phyloP scores from a whole-genome alignment of 2,329 filamentous ascomycete species.

The Penicillium sp. region DNA sequence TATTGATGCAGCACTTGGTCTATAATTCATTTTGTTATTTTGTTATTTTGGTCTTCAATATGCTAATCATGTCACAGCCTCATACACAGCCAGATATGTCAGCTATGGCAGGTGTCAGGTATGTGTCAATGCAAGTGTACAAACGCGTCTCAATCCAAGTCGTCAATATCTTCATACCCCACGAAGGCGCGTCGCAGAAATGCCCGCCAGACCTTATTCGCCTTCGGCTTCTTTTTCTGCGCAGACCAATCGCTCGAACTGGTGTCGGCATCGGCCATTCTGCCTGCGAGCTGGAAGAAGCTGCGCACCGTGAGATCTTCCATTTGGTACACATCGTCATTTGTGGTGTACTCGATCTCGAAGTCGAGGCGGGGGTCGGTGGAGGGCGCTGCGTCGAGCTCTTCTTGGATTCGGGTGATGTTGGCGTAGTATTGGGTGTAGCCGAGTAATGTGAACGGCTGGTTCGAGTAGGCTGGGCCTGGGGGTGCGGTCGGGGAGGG shows the following conservation, averaged over 20 bases:
- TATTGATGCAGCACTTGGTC: no score
- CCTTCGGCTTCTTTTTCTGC: constrained; percentile 30
- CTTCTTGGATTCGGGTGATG: constrained; percentile 84
- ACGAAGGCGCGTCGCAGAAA: constrained; percentile 82
- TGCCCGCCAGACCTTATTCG: constrained; percentile 72
- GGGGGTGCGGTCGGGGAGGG: constrained; percentile 74
- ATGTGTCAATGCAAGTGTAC: background rate
- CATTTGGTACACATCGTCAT: constrained; percentile 73
- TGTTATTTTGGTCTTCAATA: no score
- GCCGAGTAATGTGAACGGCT: constrained; percentile 74
- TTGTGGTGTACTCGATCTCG: constrained; percentile 83
- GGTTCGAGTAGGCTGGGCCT: constrained; percentile 86
- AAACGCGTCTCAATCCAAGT: constrained; percentile 51
- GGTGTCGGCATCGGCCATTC: constrained; percentile 62
- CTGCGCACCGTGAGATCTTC: constrained; percentile 82
- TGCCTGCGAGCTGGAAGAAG: constrained; percentile 75
- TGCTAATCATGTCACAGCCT: background rate
- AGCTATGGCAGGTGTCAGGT: background rate
- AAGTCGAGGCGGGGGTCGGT: constrained; percentile 63
- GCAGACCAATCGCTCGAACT: constrained; percentile 26
- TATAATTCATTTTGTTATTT: no score
- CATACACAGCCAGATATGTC: background rate
- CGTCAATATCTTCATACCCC: constrained; percentile 65
- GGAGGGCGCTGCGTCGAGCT: constrained; percentile 58
- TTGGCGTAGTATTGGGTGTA: constrained; percentile 95